Conservation (phyloP, 768 basidiomycete species). For the Albatrellus ellisii region DNA sequence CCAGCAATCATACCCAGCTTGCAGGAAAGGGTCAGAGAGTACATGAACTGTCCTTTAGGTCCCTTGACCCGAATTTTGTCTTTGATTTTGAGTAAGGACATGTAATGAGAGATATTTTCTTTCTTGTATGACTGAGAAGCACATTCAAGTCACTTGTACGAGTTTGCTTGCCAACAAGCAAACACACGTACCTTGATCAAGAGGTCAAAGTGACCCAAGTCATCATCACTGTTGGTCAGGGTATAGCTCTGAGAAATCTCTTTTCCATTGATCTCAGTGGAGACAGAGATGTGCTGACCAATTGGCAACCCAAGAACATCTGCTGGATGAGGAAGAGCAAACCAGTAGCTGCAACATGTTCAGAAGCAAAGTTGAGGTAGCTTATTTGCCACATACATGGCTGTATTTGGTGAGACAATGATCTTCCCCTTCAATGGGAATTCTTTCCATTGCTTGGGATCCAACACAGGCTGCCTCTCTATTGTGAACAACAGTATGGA, state of each 20-base stretch:
- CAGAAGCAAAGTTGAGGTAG: not conserved
- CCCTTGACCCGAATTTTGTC: conserved; percentile 87
- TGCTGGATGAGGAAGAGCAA: conserved; percentile 59
- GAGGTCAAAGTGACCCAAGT: conserved; percentile 89
- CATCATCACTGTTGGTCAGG: conserved; percentile 87
- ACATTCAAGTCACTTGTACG: too few relatives aligned
- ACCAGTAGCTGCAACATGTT: conserved; percentile 62
- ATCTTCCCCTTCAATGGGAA: conserved; percentile 77
- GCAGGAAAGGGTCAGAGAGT: conserved; percentile 54
- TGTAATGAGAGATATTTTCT: conserved; percentile 89
- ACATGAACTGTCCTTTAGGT: conserved; percentile 91
- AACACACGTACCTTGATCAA: conserved; percentile 70
- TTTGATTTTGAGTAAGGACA: conserved; percentile 73
- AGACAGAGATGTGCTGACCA: conserved; percentile 91
- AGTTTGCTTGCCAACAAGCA: not conserved
- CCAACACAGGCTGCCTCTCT: conserved; percentile 61
- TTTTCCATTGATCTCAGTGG: conserved; percentile 87
- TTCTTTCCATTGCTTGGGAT: conserved; percentile 66
- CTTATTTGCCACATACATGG: conserved; percentile 79
- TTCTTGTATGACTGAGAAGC: conserved; percentile 75
- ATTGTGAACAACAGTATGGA: conserved; percentile 7
- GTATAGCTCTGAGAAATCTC: conserved; percentile 87
- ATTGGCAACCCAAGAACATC: conserved; percentile 88
- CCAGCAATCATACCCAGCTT: conserved; percentile 96
- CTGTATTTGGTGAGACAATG: conserved; percentile 88